Percentiles rank a stretch among this genome's conserved stretches.
Conservation (phyloP, 2,329 filamentous ascomycete species). For the Monilinia fructigena region DNA sequence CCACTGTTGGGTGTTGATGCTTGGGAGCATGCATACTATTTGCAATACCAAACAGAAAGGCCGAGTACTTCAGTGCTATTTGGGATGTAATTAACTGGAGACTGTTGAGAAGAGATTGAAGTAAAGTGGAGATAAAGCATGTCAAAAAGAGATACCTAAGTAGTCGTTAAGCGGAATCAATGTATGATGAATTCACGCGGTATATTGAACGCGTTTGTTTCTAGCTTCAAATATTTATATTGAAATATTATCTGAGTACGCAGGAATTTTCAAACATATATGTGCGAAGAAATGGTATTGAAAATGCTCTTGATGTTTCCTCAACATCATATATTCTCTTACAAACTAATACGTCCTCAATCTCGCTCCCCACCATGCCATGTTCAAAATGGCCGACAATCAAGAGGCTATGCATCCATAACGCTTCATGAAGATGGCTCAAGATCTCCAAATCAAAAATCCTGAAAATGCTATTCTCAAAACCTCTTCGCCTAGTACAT, state of each 20-base stretch:
- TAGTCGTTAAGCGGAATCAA: constrained; percentile 4
- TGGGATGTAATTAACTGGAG: constrained; percentile 98
- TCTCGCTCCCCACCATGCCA: not conserved
- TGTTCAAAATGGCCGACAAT: not conserved
- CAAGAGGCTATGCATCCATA: not conserved
- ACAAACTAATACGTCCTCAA: not conserved
- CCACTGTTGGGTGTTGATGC: constrained; percentile 88
- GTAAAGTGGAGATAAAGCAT: constrained; percentile 21
- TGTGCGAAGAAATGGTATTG: not conserved
- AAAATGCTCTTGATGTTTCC: not conserved
- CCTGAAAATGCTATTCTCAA: not conserved
- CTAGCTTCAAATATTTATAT: not conserved
- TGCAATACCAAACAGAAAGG: constrained; percentile 97
- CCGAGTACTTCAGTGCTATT: constrained; percentile 88
- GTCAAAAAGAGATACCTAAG: not conserved
- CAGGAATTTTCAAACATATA: not conserved
- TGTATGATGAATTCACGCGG: constrained; percentile 1
- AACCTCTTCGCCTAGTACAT: not conserved
- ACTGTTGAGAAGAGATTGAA: constrained; percentile 75
- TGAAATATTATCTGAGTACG: not conserved
- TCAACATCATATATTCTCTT: not conserved
- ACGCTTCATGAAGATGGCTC: not conserved
- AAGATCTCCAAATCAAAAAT: not conserved
- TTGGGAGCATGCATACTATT: constrained; percentile 95
- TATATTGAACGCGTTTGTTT: not conserved